phyloP scores from a whole-genome alignment of 2,329 filamentous ascomycete species.

The Penicillium sp. region DNA sequence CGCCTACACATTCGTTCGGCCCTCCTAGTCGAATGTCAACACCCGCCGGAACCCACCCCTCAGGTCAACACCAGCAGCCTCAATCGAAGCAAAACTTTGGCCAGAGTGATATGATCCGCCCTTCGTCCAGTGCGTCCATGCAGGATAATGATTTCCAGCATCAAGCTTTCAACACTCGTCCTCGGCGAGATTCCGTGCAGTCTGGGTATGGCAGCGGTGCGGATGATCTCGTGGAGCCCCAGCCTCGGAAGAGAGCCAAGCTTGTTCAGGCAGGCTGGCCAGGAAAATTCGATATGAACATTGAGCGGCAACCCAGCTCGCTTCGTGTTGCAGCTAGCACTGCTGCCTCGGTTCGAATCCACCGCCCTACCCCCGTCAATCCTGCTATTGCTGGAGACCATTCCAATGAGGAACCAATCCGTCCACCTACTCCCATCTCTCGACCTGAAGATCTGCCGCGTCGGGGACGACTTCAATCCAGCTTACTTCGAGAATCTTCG shows the following conservation, averaged over 20 bases:
- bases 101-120: slow-evolving; percentile 50
- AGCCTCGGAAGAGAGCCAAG: slow-evolving; percentile 72
- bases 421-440: slow-evolving; percentile 46
- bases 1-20: slow-evolving; percentile 36
- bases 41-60: slow-evolving; percentile 28
- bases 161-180: slow-evolving; percentile 19
- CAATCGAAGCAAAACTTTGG: slow-evolving; percentile 22
- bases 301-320: slow-evolving; percentile 71
- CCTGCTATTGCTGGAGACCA: slow-evolving; percentile 32
- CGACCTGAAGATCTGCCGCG: slow-evolving; percentile 28
- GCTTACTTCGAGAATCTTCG: slow-evolving; percentile 60
- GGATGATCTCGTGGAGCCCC: slow-evolving; percentile 59
- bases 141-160: slow-evolving; percentile 34
- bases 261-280: slow-evolving; percentile 67
- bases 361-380: slow-evolving; percentile 63
- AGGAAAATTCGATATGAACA: slow-evolving; percentile 60
- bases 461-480: slow-evolving; percentile 39
- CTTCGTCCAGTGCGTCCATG: slow-evolving; percentile 58
- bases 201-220: slow-evolving; percentile 68
- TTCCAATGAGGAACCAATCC: slow-evolving; percentile 43
- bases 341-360: slow-evolving; percentile 77
- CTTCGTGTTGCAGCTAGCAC: slow-evolving; percentile 87
- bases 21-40: slow-evolving; percentile 38
- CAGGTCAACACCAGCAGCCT: slow-evolving; percentile 22
- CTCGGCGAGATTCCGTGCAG: slow-evolving; percentile 38